A percentile compares a stretch with the other conserved stretches of the same genome.
Evolutionary conservation across 73 alveolate genomes (phyloP).

Genomic region (Uronychia setigera): DNA sequence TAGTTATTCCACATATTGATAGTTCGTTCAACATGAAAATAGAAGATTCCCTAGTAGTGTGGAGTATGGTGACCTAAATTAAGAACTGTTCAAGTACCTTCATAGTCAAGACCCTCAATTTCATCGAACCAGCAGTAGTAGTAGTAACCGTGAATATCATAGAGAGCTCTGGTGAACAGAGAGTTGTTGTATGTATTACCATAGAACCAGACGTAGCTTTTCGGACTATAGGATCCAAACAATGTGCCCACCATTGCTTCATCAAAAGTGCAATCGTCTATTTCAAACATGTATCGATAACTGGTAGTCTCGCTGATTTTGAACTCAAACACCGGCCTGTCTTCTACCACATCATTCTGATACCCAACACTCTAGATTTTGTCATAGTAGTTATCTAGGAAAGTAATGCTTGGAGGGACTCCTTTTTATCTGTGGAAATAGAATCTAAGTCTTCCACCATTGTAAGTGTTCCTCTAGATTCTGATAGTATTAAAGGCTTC

Average conservation of each 20-base stretch:
- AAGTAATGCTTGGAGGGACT: neutral
- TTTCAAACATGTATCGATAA: too few species aligned
- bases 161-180: too few species aligned
- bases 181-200: neutral
- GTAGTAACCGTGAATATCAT: too few species aligned
- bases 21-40: neutral
- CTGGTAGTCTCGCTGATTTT: neutral
- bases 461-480: neutral
- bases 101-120: too few species aligned
- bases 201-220: neutral
- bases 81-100: too few species aligned
- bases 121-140: too few species aligned
- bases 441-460: neutral
- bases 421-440: neutral
- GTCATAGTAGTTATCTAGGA: neutral
- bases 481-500: neutral
- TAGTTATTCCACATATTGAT: neutral
- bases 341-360: neutral
- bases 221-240: neutral
- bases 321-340: neutral
- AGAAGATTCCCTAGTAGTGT: too few species aligned
- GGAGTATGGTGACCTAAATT: too few species aligned
- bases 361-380: neutral
- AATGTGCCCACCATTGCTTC: neutral
- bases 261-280: too few species aligned